Base-by-base conservation (phyloP, 805 yeast species). In the Saccharomycopsis fodiens region DNA sequence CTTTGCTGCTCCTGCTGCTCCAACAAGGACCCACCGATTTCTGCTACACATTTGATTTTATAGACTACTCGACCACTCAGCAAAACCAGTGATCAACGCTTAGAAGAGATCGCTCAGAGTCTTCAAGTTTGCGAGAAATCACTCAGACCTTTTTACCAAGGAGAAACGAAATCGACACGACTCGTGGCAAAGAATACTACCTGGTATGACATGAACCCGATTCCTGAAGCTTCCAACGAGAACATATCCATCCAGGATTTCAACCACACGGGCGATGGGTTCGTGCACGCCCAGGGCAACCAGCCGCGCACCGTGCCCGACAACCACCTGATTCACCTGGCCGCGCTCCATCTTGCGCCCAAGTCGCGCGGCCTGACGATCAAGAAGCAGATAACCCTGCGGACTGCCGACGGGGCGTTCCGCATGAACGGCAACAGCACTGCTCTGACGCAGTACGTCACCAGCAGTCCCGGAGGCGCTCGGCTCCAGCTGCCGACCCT, bases 201-300 rank as follows among this genome's bases (percentile, higher is more conserved):
- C 15, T 22, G 15, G 6, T 17, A 36, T 16, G 22, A 12, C 6
- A 41, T 41, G 44, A 41, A 41, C 44, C 29, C 44, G n/a, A 41
- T 41, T 31, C 38, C 38, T 32, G 44, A 41, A 17, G 44, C 20
- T 7, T 41, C 44, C 31, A 44, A 44, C 47, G 47, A 44, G 27
- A 44, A 31, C 20, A 39, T 38, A 3, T 44, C 47, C 37, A 39
- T 44, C n/a, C 21, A 38, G 21, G 43, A 44, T 34, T 44, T 44
- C 32, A 44, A 44, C 31, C 47, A 44, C 21, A 23, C 29, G 16
- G 37, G 25, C 39, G 47, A 44, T 38, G 43, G 43, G 13, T 44
- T 44, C 44, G 39, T 43, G 35, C 36, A 43, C 19, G 7, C 42
- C 4, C 13, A 31, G 17, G 31, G 23, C 4, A 41, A 32, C 39